Base-by-base conservation (phyloP, 2,329 filamentous ascomycete species). In the Torrubiellomyces zombiae region DNA sequence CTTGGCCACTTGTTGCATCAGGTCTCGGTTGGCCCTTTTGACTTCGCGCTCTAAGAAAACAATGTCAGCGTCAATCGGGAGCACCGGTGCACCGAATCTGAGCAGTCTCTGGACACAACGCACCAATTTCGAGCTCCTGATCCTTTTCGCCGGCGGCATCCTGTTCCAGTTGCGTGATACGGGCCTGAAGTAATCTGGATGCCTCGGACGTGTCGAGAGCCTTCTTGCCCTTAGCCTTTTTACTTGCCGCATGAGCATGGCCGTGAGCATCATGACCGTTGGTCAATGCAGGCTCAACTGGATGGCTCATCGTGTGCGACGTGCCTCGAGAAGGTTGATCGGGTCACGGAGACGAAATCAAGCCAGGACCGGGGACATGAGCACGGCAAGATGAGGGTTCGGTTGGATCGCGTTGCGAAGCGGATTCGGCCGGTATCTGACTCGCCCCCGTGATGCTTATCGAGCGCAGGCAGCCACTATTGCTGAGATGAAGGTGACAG, bases 121-220 rank as follows among this genome's bases (percentile, higher is more conserved):
- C 25, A 92, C 83, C 82, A 48, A 98, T 94, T 60, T 95, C 89
- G 32, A 78, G 71, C 55, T 94, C 85, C 53, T 94, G 82, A 39
- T 92, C 86, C 52, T 91, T 93, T 48, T 93, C 85, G 31, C 82
- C 81, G 8, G 83, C 83, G 24, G 78, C 80, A 60, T 94, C 85
- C 34, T 82, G 78, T 51, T 98, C 89, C 30, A 98, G 60, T 56
- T 95, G 89, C 13, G 83, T 86, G 46, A 98, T 94, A 45, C 91
- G 82, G 33, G 85, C 82, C 34, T 85, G 77, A 25, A 98, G 68
- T 35, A 94, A 67, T 53, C 93, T 91, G 32, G 82, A 82, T 23
- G 85, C 83, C 53, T 95, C 89, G 40, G 71, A 80, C 12, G 81
- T 78, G 47, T 93, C 85, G 35, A 80, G 58, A 23, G 67, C 60